These are phyloP conservation scores for Noccaea caerulescens DNA, from an alignment of 345 rosid genomes.

Conservation along the genomic window DNA sequence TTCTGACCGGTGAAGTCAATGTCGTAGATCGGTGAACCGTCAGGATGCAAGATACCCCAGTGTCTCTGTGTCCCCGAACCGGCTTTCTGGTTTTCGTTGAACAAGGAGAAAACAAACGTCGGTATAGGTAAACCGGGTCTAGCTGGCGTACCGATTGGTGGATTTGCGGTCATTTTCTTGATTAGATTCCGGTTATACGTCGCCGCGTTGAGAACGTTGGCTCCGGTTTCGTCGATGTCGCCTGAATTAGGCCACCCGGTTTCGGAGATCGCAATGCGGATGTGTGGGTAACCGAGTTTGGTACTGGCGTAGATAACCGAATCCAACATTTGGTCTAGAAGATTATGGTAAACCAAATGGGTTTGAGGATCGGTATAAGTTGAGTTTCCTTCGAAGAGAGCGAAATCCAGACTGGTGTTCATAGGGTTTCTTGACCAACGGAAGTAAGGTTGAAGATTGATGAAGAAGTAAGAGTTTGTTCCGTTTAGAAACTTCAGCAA, in stretches of 20 bases:
- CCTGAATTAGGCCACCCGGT: constrained; percentile 90
- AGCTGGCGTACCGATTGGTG: constrained; percentile 72
- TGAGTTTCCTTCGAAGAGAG: constrained; percentile 52
- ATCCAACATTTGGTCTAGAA: constrained; percentile 87
- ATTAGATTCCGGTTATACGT: constrained; percentile 72
- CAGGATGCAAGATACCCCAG: constrained; percentile 65
- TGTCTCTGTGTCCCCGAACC: constrained; percentile 83
- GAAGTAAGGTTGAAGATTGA: constrained; percentile 79
- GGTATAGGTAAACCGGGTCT: constrained; percentile 65
- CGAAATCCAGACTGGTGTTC: constrained; percentile 50
- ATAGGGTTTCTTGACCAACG: constrained; percentile 63
- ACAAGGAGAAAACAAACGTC: constrained; percentile 67
- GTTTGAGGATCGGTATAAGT: constrained; percentile 61
- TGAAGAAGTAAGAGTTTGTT: constrained; percentile 69
- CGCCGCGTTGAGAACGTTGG: constrained; percentile 71
- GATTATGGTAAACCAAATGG: constrained; percentile 63
- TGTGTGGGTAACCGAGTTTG: constrained; percentile 59
- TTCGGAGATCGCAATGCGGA: constrained; percentile 63
- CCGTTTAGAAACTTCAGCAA: constrained; percentile 67
- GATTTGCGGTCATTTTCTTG: constrained; percentile 50
- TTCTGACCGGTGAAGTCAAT: constrained; percentile 62
- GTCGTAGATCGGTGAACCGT: constrained; percentile 56
- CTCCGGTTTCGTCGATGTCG: constrained; percentile 72
- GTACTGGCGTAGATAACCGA: constrained; percentile 59
- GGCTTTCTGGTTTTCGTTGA: constrained; percentile 61